Base-by-base conservation (phyloP, 192 early-diverging fungal species). In the Rhizoclosmatium globosum region DNA sequence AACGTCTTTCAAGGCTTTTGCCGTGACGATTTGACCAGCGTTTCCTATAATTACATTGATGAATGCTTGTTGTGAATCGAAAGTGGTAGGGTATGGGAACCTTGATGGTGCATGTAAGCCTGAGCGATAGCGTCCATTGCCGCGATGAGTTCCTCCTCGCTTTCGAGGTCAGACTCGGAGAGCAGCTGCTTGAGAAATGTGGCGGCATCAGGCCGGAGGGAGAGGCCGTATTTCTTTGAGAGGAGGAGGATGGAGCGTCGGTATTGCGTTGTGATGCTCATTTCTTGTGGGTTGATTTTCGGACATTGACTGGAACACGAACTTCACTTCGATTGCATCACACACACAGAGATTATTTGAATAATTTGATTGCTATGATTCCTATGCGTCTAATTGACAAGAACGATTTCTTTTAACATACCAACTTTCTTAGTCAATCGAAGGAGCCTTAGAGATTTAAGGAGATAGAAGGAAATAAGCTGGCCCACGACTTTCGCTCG, bases 171-270 rank as follows among this genome's bases (percentile, higher is more conserved):
- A 75, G 81, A 68, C 23, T 89, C 84, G 46, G 86, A 76, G 4
- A 94, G 79, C 44, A 90, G 71, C 15, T 83, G 83, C 74, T 88
- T 89, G 56, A 96, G 81, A 64, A 87, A 93, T 41, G 86, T 84
- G 19, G 87, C 82, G 9, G 96, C 94, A 78, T 94, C 94, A 7
- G 90, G 84, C 61, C 94, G 90, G 2, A 96, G 83, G 50, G 90
- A 91, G 47, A 96, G 91, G 59, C 94, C 92, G 83, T 94, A 91
- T 65, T 92, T 94, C 68, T 92, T 92, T 4, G 91, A 92, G 79
- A 97, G 93, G 3, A 92, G 84, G 68, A 89, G 73, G 43, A 74
- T 19, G 21, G 50, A 17, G 13, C 47, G n/a, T 11, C 60, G 9
- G 6, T 53, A 13, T 17, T 53, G 50, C 6, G 50, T 17, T 53